Conservation (phyloP, 345 rosid genomes). For the Arabis hirsuta region DNA sequence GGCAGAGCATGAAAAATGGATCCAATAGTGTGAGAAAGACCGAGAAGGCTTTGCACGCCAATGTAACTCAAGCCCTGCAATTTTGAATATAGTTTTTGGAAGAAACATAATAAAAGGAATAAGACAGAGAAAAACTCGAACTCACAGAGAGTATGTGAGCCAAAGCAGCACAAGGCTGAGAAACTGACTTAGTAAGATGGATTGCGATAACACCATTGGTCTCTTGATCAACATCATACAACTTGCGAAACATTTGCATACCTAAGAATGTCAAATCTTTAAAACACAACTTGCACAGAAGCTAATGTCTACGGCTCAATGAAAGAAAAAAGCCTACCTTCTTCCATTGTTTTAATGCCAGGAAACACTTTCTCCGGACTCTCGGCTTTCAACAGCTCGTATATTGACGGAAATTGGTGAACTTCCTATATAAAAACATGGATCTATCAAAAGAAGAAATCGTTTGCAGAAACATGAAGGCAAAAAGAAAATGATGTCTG, state of each 20-base stretch:
- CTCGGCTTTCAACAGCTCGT: conserved; percentile 65
- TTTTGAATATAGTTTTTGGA: conserved; percentile 18
- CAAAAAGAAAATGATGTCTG: conserved; percentile 10
- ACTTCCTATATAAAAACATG: conserved; percentile 49
- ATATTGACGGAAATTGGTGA: conserved; percentile 53
- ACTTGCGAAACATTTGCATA: conserved; percentile 27
- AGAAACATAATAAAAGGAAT: not conserved
- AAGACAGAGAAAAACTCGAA: not conserved
- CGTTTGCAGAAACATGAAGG: conserved; percentile 16
- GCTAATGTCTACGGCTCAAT: not conserved
- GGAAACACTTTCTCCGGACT: conserved; percentile 66
- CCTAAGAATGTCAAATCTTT: conserved; percentile 19
- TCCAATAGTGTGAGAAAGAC: conserved; percentile 64
- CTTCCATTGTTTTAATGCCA: conserved; percentile 58
- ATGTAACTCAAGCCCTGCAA: conserved; percentile 59
- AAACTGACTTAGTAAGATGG: conserved; percentile 36
- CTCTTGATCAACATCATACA: conserved; percentile 32
- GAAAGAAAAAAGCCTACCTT: conserved; percentile 48
- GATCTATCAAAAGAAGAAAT: not conserved
- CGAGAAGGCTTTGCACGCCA: conserved; percentile 65
- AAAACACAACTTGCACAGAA: conserved; percentile 8
- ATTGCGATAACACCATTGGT: conserved; percentile 38
- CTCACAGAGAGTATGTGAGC: conserved; percentile 44
- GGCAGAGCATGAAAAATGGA: conserved; percentile 65
- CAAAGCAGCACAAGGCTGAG: conserved; percentile 42